phyloP scores from a whole-genome alignment of 1,284 basidiomycete genomes.

The Xerocomus cyaneibrunnescens region DNA sequence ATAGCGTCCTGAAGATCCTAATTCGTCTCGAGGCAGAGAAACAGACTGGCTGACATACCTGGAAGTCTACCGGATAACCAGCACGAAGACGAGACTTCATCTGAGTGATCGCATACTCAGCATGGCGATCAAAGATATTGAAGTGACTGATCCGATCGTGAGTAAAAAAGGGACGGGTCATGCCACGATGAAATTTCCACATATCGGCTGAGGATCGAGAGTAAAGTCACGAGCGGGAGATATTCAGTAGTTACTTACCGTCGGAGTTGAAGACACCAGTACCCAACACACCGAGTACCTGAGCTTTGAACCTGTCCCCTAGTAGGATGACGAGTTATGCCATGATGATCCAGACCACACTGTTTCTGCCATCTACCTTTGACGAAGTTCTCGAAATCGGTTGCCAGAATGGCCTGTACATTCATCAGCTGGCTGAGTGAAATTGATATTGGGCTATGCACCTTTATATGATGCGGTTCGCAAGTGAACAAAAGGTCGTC shows the following conservation, averaged over 20 bases:
- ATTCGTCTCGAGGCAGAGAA: background rate
- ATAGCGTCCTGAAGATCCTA: constrained; percentile 31
- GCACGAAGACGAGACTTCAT: constrained; percentile 35
- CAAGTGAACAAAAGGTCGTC: constrained; percentile 24
- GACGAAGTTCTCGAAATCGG: constrained; percentile 37
- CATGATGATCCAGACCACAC: constrained; percentile 5
- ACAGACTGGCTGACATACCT: constrained; percentile 24
- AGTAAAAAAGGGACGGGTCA: constrained; percentile 52
- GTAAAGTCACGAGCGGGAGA: constrained; percentile 2
- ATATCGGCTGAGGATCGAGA: constrained; percentile 31
- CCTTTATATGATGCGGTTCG: constrained; percentile 29
- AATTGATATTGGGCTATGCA: background rate
- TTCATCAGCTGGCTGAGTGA: background rate
- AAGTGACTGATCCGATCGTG: constrained; percentile 50
- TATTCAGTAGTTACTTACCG: constrained; percentile 25
- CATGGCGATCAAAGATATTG: constrained; percentile 45
- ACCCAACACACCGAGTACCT: constrained; percentile 37
- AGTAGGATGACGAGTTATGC: constrained; percentile 5
- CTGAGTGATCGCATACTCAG: constrained; percentile 33
- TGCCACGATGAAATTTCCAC: constrained; percentile 48
- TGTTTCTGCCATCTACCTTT: constrained; percentile 33
- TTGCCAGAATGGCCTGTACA: constrained; percentile 31
- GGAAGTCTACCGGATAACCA: constrained; percentile 42
- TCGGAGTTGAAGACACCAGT: constrained; percentile 51
- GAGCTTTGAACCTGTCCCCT: constrained; percentile 30